Evolutionary conservation across 164 flowering plant species (phyloP).

Genomic region (Paratinospora sagittata): DNA sequence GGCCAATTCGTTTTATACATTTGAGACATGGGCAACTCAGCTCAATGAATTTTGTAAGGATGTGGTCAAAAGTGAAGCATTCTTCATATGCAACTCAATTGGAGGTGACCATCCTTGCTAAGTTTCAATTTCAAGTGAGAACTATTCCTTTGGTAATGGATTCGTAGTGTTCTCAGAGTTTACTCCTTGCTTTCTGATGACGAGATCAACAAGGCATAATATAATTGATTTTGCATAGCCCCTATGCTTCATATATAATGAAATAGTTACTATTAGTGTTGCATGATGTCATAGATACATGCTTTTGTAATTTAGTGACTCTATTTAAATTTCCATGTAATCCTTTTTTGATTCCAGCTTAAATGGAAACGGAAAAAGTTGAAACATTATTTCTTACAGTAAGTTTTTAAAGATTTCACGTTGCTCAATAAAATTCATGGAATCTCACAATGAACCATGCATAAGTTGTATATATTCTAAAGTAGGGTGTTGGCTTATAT

Average conservation of each 20-base stretch:
- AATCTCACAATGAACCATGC: neutral
- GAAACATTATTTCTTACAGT: too few species aligned
- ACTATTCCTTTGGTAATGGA: conserved; percentile 3
- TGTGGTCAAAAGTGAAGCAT: conserved; percentile 74
- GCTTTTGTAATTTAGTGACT: neutral
- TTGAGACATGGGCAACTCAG: conserved; percentile 90
- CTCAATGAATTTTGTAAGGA: conserved; percentile 73
- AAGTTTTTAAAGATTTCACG: neutral
- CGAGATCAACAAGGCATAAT: conserved; percentile 5
- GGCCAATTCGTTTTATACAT: conserved; percentile 60
- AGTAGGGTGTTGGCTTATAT: neutral
- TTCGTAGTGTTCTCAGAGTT: conserved; percentile 3
- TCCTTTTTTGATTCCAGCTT: neutral
- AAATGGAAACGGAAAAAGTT: neutral
- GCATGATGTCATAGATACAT: neutral
- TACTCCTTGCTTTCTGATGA: neutral
- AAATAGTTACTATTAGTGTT: neutral
- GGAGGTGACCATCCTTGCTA: conserved; percentile 57
- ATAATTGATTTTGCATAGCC: too few species aligned
- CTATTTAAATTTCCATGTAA: neutral
- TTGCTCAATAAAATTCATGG: neutral
- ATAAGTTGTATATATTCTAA: neutral
- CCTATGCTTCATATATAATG: neutral
- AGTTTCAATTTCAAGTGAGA: conserved; percentile 9
- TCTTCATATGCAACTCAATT: conserved; percentile 91